Evolutionary conservation across 352 stramenopile genomes (phyloP).

Genomic region (Phytophthora quininea): DNA sequence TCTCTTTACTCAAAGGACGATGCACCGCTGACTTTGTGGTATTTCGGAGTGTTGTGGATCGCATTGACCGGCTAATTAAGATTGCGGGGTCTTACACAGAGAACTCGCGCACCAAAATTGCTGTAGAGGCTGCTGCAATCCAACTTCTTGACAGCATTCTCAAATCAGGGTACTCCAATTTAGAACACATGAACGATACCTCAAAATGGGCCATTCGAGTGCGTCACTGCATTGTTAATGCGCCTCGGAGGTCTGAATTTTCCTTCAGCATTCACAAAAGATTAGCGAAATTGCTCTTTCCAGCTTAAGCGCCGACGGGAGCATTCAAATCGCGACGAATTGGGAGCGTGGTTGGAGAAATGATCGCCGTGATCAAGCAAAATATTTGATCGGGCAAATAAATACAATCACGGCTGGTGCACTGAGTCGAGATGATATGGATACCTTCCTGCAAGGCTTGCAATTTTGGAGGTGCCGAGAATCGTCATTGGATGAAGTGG

Average conservation of each 20-base stretch:
- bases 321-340: background rate
- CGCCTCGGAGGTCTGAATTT: background rate
- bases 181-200: background rate
- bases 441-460: background rate
- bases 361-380: background rate
- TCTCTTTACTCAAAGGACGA: background rate
- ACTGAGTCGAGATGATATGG: too few relatives aligned
- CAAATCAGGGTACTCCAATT: background rate
- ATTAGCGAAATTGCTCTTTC: background rate
- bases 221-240: background rate
- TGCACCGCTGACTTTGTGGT: slow-evolving; percentile 17
- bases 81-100: background rate
- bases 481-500: too few relatives aligned
- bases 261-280: background rate
- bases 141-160: background rate
- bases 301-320: background rate
- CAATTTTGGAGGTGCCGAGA: too few relatives aligned
- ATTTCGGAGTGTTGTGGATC: background rate
- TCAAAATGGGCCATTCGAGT: background rate
- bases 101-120: background rate
- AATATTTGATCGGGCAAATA: background rate
- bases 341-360: background rate
- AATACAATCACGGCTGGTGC: too few relatives aligned
- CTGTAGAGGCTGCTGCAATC: background rate
- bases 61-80: background rate